phyloP scores from a whole-genome alignment of 345 rosid species.

The Populus pruinosa region DNA sequence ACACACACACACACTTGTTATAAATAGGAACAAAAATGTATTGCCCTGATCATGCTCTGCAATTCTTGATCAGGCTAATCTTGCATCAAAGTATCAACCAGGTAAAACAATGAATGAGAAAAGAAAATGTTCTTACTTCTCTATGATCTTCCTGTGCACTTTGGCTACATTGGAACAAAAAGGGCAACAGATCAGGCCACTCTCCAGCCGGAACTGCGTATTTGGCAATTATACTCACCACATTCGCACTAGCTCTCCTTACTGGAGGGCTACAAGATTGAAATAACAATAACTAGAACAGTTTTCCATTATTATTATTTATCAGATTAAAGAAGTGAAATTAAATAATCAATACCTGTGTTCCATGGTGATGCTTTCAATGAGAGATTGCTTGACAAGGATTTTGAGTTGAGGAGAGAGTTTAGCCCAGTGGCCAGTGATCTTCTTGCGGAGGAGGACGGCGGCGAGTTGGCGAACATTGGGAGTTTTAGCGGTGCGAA shows the following conservation, averaged over 20 bases:
- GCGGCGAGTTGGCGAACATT: conserved; percentile 98
- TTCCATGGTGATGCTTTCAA: conserved; percentile 92
- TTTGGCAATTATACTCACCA: conserved; percentile 88
- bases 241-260: conserved; percentile 97
- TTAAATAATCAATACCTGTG: conserved; percentile 48
- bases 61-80: not conserved
- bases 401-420: conserved; percentile 75
- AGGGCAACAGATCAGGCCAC: conserved; percentile 90
- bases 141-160: conserved; percentile 95
- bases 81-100: not conserved
- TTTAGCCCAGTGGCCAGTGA: conserved; percentile 99
- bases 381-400: conserved; percentile 77
- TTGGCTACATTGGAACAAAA: conserved; percentile 91
- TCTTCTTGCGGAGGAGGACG: conserved; percentile 97
- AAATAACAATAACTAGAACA: not conserved
- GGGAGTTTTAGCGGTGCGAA: conserved; percentile 98
- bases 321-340: not conserved
- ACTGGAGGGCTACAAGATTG: conserved; percentile 63
- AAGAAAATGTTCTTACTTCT: conserved; percentile 51
- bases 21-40: not conserved
- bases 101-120: not conserved
- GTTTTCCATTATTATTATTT: not conserved
- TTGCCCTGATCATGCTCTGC: not conserved
- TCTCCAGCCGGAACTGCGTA: conserved; percentile 95
- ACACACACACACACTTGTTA: not conserved